Conservation (phyloP, 202 grass and related monocot species). For the Saccharum hybrid region DNA sequence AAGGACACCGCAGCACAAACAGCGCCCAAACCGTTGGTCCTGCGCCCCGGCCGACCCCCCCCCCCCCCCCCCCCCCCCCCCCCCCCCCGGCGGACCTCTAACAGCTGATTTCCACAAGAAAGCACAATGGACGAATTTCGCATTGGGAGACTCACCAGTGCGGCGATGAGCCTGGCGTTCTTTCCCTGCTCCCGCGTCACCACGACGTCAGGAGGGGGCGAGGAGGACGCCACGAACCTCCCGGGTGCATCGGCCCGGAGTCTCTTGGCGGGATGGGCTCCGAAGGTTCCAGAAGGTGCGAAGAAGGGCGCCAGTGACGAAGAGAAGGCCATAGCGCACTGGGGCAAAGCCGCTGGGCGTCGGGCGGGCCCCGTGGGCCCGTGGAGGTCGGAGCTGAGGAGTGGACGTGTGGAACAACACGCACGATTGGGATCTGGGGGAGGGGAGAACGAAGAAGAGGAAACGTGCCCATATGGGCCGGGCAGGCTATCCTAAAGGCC, state of each 20-base stretch:
- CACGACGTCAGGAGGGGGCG: constrained; percentile 61
- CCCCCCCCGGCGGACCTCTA: not conserved
- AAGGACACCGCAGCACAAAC: not conserved
- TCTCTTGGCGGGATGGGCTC: not conserved
- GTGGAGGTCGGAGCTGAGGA: not conserved
- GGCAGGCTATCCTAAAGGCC: not conserved
- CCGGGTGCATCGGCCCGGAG: not conserved
- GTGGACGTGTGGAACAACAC: not conserved
- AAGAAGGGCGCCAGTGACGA: constrained; percentile 27
- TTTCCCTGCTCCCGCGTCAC: constrained; percentile 88
- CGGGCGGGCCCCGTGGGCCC: not conserved
- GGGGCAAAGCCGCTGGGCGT: not conserved
- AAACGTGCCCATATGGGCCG: not conserved
- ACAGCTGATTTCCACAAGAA: not conserved
- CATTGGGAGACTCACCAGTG: constrained; percentile 58
- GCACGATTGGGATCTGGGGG: not conserved
- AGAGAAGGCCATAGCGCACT: constrained; percentile 30
- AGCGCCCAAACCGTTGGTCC: not conserved
- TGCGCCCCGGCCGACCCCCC: too few relatives aligned
- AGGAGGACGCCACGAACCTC: constrained; percentile 32
- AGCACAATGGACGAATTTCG: not conserved
- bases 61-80: too few relatives aligned
- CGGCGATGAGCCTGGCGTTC: constrained; percentile 80
- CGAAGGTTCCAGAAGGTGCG: constrained; percentile 30
- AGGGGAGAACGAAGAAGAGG: not conserved